Conservation (phyloP, 1,284 basidiomycete genomes). For the Ganoderma lingzhi region DNA sequence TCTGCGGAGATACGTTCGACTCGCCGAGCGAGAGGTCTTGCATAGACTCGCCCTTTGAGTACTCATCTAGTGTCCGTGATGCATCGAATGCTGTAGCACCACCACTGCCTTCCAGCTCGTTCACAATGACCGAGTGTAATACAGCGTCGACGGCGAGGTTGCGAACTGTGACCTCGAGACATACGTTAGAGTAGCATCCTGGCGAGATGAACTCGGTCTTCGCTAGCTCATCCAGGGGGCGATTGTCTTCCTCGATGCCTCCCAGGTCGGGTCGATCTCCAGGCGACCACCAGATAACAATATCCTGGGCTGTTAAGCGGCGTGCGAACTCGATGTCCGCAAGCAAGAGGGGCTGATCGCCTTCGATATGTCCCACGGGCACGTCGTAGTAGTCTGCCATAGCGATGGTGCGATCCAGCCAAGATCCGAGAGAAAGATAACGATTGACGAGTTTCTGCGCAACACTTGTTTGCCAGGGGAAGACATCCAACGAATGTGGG, state of each 20-base stretch:
- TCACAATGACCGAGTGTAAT: conserved; percentile 90
- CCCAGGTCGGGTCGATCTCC: conserved; percentile 93
- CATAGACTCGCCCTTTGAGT: conserved; percentile 80
- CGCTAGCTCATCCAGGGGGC: conserved; percentile 81
- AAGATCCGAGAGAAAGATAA: conserved; percentile 82
- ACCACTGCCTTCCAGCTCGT: conserved; percentile 95
- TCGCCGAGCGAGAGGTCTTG: conserved; percentile 90
- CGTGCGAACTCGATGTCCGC: conserved; percentile 94
- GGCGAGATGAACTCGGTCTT: conserved; percentile 88
- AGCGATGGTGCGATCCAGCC: conserved; percentile 85
- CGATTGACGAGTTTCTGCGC: conserved; percentile 85
- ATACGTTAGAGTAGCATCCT: conserved; percentile 94
- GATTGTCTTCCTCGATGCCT: conserved; percentile 89
- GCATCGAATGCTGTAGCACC: conserved; percentile 95
- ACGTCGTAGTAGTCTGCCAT: conserved; percentile 94
- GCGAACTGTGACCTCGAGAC: conserved; percentile 88
- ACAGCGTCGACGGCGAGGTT: conserved; percentile 97
- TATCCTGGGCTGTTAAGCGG: conserved; percentile 86
- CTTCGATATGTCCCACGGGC: conserved; percentile 91
- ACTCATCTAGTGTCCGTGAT: conserved; percentile 92
- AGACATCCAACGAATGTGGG: conserved; percentile 78
- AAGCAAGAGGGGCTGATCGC: conserved; percentile 87
- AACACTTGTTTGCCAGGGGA: conserved; percentile 81
- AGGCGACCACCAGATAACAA: conserved; percentile 97
- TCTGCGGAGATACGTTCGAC: conserved; percentile 90